Evolutionary conservation across 768 basidiomycete genomes (phyloP).

Genomic region (Pleurotus pulmonarius): DNA sequence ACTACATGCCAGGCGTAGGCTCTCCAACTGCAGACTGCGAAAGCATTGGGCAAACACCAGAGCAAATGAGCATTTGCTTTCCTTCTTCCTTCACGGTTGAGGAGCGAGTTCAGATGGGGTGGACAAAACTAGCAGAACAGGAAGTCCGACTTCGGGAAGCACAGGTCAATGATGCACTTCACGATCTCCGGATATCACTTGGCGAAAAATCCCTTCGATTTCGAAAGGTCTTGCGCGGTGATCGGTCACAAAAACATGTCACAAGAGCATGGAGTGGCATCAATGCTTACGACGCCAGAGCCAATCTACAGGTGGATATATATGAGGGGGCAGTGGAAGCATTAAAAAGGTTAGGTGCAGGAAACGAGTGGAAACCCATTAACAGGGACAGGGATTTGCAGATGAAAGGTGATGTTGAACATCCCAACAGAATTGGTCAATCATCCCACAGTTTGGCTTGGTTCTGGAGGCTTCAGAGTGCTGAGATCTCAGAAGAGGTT

Average conservation of each 20-base stretch:
- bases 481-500: background rate
- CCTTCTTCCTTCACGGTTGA: slow-evolving; percentile 8
- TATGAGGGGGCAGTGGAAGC: background rate
- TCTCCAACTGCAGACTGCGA: background rate
- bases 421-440: slow-evolving; percentile 7
- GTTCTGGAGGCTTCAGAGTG: slow-evolving; percentile 5
- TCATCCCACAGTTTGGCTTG: background rate
- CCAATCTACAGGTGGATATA: background rate
- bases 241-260: background rate
- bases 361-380: background rate
- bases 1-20: background rate
- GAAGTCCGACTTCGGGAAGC: slow-evolving; percentile 15
- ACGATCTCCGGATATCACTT: slow-evolving; percentile 13
- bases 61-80: background rate
- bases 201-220: slow-evolving; percentile 3
- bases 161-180: slow-evolving; percentile 13
- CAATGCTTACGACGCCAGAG: background rate
- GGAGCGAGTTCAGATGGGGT: slow-evolving; percentile 10
- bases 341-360: background rate
- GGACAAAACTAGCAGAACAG: slow-evolving; percentile 8
- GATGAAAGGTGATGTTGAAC: slow-evolving; percentile 1
- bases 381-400: background rate
- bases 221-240: background rate
- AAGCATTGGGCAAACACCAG: background rate
- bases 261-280: slow-evolving; percentile 3